A percentile compares a stretch with the other conserved stretches of the same genome.
Evolutionary conservation across 2,329 filamentous ascomycete species (phyloP).

Genomic region (Chaetomium olivaceum): DNA sequence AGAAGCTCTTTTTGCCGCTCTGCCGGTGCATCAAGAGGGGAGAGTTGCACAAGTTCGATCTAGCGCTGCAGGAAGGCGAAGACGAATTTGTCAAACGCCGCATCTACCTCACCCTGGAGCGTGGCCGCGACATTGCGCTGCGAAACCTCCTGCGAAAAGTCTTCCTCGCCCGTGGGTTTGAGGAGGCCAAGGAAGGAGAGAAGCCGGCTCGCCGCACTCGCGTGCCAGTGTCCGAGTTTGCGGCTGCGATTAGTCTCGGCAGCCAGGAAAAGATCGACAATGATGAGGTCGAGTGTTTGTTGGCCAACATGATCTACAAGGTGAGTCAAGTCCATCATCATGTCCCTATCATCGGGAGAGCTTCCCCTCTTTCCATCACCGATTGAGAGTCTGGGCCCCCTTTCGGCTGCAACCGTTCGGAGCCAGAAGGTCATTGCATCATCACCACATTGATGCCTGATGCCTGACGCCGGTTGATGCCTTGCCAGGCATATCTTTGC

Average conservation of each 20-base stretch:
- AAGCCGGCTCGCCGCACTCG: constrained; percentile 69
- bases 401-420: not conserved
- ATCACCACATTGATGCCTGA: constrained; percentile 23
- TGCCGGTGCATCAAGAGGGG: constrained; percentile 77
- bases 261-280: constrained; percentile 69
- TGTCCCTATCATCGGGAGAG: not conserved
- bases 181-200: constrained; percentile 68
- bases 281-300: constrained; percentile 92
- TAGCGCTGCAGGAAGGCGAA: constrained; percentile 76
- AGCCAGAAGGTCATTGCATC: not conserved
- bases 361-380: not conserved
- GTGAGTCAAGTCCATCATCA: constrained; percentile 47
- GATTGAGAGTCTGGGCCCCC: not conserved
- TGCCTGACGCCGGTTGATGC: not conserved
- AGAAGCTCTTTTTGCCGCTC: constrained; percentile 76
- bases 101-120: constrained; percentile 92
- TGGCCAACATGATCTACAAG: constrained; percentile 99
- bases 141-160: constrained; percentile 92
- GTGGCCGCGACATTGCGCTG: constrained; percentile 85
- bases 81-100: constrained; percentile 90
- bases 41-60: constrained; percentile 80
- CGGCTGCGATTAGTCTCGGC: constrained; percentile 76
- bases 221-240: constrained; percentile 80
- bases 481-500: constrained; percentile 3
- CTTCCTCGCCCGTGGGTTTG: constrained; percentile 80